Evolutionary conservation across 2,329 filamentous ascomycete genomes (phyloP).

Genomic region (Aspergillus pseudoviridinutans): DNA sequence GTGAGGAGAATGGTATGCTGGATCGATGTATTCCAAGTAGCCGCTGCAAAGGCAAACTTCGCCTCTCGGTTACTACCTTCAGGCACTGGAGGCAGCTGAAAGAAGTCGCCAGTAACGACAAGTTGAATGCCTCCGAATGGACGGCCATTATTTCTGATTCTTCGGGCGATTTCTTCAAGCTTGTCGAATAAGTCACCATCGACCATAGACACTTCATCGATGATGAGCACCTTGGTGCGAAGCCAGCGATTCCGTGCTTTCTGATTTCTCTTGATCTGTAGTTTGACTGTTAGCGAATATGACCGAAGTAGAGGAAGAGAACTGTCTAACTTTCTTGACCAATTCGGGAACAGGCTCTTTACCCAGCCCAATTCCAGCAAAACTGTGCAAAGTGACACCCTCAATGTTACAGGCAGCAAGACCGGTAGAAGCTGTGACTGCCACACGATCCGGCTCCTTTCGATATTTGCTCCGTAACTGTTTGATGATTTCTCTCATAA

Average conservation of each 20-base stretch:
- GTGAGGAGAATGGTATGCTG: conserved; percentile 94
- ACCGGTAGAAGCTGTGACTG: conserved; percentile 92
- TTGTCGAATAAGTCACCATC: conserved; percentile 97
- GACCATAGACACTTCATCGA: conserved; percentile 98
- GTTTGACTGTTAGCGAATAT: conserved; percentile 12
- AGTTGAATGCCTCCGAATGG: conserved; percentile 96
- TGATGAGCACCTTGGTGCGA: conserved; percentile 77
- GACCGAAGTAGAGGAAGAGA: not conserved
- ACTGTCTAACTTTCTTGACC: conserved; percentile 63
- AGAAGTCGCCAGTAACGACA: conserved; percentile 95
- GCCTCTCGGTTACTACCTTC: conserved; percentile 63
- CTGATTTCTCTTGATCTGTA: conserved; percentile 69
- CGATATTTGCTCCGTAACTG: conserved; percentile 72
- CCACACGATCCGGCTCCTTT: conserved; percentile 76
- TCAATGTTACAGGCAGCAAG: conserved; percentile 96
- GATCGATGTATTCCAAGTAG: conserved; percentile 87
- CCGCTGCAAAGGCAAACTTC: conserved; percentile 90
- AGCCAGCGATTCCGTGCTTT: conserved; percentile 90
- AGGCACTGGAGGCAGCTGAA: conserved; percentile 91
- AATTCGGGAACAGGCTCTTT: conserved; percentile 79
- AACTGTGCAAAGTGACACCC: conserved; percentile 92
- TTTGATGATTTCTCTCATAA: conserved; percentile 87
- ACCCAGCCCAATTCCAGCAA: conserved; percentile 88
- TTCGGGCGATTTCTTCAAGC: conserved; percentile 79
- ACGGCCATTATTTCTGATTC: conserved; percentile 81